Percentiles rank a stretch among this genome's conserved stretches.
These are phyloP conservation scores for Mortierella sp. DNA, from an alignment of 371 early-diverging fungal species.

Conservation along the genomic window DNA sequence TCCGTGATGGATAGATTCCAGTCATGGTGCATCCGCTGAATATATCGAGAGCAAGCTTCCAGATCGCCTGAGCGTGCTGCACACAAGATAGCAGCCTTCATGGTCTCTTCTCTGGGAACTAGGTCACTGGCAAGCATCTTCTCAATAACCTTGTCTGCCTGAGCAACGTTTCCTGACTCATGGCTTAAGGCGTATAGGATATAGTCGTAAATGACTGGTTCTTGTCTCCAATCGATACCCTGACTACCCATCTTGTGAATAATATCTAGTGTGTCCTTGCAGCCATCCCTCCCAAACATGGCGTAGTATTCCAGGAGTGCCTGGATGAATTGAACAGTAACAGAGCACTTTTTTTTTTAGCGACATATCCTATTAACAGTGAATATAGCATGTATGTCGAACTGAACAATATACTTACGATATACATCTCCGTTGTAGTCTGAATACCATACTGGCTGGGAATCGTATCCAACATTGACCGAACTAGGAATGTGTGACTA, in stretches of 20 bases:
- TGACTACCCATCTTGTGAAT: slow-evolving; percentile 23
- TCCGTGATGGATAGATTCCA: slow-evolving; percentile 35
- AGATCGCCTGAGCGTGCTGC: slow-evolving; percentile 49
- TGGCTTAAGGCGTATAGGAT: slow-evolving; percentile 32
- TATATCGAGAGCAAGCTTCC: slow-evolving; percentile 34
- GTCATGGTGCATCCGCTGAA: slow-evolving; percentile 41
- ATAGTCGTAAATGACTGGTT: slow-evolving; percentile 35
- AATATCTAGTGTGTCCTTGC: slow-evolving; percentile 15
- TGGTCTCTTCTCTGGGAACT: slow-evolving; percentile 37
- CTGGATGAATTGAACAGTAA: neutral
- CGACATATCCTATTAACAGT: too few relatives aligned
- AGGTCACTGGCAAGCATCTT: slow-evolving; percentile 38
- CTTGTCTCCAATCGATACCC: slow-evolving; percentile 24
- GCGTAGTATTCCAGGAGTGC: slow-evolving; percentile 34
- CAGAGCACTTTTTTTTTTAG: too few relatives aligned
- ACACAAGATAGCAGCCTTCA: slow-evolving; percentile 47
- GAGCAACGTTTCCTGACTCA: slow-evolving; percentile 17
- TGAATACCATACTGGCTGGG: slow-evolving; percentile 31
- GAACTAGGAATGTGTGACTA: slow-evolving; percentile 38
- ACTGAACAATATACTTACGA: slow-evolving; percentile 22
- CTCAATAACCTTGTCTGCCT: slow-evolving; percentile 22
- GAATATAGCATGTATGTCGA: too few relatives aligned
- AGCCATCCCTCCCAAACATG: slow-evolving; percentile 24
- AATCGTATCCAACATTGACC: slow-evolving; percentile 33
- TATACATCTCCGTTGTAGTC: slow-evolving; percentile 34